Evolutionary conservation across 768 basidiomycete genomes (phyloP).

Genomic region (Sarcodon sp.): DNA sequence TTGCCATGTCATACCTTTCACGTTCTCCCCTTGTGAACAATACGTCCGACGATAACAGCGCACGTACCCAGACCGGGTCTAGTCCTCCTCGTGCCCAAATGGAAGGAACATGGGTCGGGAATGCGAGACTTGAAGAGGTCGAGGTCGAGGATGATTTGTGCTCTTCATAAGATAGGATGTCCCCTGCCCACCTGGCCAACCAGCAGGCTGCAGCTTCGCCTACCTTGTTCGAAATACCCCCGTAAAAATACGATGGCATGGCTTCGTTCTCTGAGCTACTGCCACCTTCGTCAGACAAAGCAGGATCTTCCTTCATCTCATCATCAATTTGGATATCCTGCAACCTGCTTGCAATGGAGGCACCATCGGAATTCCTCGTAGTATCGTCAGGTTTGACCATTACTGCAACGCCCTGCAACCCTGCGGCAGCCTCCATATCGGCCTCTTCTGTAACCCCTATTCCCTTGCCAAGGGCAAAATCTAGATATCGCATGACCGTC

Average conservation of each 20-base stretch:
- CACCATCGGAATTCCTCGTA: neutral
- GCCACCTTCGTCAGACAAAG: slow-evolving; percentile 17
- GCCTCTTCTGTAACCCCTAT: slow-evolving; percentile 28
- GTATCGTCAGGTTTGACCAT: slow-evolving; percentile 15
- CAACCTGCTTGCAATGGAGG: neutral
- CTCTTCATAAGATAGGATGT: slow-evolving; percentile 62
- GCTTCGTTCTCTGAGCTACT: no score
- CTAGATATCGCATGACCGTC: slow-evolving; percentile 65
- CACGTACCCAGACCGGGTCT: slow-evolving; percentile 59
- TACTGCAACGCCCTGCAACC: slow-evolving; percentile 56
- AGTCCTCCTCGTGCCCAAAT: slow-evolving; percentile 75
- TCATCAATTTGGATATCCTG: slow-evolving; percentile 1
- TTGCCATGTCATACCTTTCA: slow-evolving; percentile 71
- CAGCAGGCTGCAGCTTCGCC: slow-evolving; percentile 85
- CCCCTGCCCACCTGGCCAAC: slow-evolving; percentile 76
- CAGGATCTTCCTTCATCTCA: slow-evolving; percentile 11
- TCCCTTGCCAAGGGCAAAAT: slow-evolving; percentile 68
- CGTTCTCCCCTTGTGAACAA: slow-evolving; percentile 72
- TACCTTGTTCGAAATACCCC: slow-evolving; percentile 83
- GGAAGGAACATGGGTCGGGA: slow-evolving; percentile 11
- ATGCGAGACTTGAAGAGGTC: slow-evolving; percentile 3
- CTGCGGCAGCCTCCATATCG: slow-evolving; percentile 52
- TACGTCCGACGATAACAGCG: slow-evolving; percentile 62
- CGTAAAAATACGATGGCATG: slow-evolving; percentile 45
- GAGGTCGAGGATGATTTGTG: slow-evolving; percentile 9